Evolutionary conservation across 202 grass and related monocot species (phyloP), one percentile per base, ranked within the genome.

Genomic region (Musa balbisiana): DNA sequence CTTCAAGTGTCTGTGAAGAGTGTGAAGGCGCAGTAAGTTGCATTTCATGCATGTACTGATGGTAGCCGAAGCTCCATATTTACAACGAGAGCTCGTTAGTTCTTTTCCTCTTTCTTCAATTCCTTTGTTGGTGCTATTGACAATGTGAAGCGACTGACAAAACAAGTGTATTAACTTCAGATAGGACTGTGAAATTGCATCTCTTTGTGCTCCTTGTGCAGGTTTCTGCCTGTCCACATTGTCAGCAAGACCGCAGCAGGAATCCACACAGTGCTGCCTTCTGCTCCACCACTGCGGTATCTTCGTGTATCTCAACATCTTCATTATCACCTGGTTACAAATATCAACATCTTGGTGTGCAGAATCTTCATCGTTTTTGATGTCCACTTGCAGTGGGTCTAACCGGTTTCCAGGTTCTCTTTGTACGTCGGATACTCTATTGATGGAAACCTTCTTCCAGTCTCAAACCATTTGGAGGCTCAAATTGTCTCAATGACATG

Each of bases 281-380:
- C n/a, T 80, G 64, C 76, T 87, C 82, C 58, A 76, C 72, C 49
- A 62, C 71, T 55, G 55, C 82, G 71, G 33, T 62, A 16, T 69
- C 80, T 64, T 82, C 80, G 64, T 73, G 72, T 11, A 82, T 79
- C 50, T 80, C 33, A 43, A 43, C 4, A 5, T 43, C 73, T 9
- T 50, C 82, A 70, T 14, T 62, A 13, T 60, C 49, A 72, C 72
- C 60, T 67, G 13, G 1, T 56, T 12, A 43, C 25, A 11, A 8
- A 53, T 69, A 4, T 62, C 24, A 12, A 68, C 78, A 62, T 72
- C 72, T 22, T 23, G 73, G 78, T 64, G 55, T 80, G 64, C 70
- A 53, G 22, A 20, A 63, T 67, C 78, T 76, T 88, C 84, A 68
- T 90, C 91, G 64, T 93, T 85, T 53, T 94, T 88, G 79, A 87